A percentile compares a stretch with the other conserved stretches of the same genome.
Evolutionary conservation across 345 rosid genomes (phyloP).

Genomic region (Acer campestre): DNA sequence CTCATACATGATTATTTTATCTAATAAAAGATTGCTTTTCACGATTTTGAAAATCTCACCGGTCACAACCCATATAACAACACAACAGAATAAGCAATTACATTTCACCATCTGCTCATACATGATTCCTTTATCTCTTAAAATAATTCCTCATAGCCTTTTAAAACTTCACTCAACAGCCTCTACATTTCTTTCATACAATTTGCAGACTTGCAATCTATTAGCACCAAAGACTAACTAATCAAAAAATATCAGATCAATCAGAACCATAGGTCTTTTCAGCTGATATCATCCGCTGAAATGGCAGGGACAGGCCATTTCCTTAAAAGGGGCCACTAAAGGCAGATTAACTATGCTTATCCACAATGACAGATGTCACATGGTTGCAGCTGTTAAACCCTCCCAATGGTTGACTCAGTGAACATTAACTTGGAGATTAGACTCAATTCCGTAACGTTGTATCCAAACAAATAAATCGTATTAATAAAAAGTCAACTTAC

Average conservation of each 20-base stretch:
- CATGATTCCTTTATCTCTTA: background rate
- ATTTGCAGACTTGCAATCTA: background rate
- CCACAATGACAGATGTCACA: background rate
- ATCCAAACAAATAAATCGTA: slow-evolving; percentile 14
- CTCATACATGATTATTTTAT: background rate
- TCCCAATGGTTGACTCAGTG: background rate
- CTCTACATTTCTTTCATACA: background rate
- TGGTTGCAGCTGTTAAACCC: background rate
- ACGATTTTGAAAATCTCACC: no score
- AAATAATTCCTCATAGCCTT: background rate
- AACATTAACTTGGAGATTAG: background rate
- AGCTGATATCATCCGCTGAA: background rate
- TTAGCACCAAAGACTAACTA: slow-evolving; percentile 3
- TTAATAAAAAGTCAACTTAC: slow-evolving; percentile 53
- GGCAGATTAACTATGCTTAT: background rate
- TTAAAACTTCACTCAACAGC: background rate
- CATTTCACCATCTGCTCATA: background rate
- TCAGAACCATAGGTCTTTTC: slow-evolving; percentile 1
- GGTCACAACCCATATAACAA: background rate
- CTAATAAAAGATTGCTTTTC: background rate
- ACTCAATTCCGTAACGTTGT: slow-evolving; percentile 12
- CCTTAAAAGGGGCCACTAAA: background rate
- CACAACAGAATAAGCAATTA: background rate
- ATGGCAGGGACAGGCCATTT: background rate
- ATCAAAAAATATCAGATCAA: background rate